These are phyloP conservation scores for Musa troglodytarum DNA, from an alignment of 176 grass and related monocot species.

Conservation along the genomic window DNA sequence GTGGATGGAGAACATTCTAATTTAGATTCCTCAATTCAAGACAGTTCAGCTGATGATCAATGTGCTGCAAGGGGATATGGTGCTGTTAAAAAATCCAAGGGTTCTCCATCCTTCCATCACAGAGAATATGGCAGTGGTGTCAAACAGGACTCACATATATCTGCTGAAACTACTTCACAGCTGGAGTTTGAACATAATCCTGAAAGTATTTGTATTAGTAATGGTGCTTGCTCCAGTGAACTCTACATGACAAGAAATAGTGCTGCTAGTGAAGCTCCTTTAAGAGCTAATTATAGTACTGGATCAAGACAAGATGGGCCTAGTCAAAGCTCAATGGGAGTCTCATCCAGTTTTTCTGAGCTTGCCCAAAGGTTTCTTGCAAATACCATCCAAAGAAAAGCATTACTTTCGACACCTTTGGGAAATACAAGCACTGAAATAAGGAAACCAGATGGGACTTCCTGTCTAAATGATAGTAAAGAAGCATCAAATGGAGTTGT, in stretches of 20 bases:
- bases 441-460: background rate
- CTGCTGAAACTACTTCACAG: slow-evolving; percentile 19
- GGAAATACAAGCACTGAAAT: slow-evolving; percentile 16
- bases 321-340: slow-evolving; percentile 6
- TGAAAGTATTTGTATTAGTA: slow-evolving; percentile 23
- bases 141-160: slow-evolving; percentile 26
- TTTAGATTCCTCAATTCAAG: slow-evolving; percentile 26
- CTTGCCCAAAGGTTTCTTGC: slow-evolving; percentile 93
- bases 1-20: slow-evolving; percentile 28
- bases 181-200: slow-evolving; percentile 42
- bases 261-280: slow-evolving; percentile 23
- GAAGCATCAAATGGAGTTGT: slow-evolving; percentile 18
- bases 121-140: slow-evolving; percentile 20
- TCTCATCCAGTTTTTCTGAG: slow-evolving; percentile 85
- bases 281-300: background rate
- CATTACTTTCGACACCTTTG: slow-evolving; percentile 33
- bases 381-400: slow-evolving; percentile 83
- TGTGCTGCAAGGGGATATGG: slow-evolving; percentile 22
- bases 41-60: slow-evolving; percentile 23
- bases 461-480: background rate
- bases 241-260: slow-evolving; percentile 31
- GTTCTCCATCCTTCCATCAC: slow-evolving; percentile 28
- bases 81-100: slow-evolving; percentile 30
- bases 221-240: slow-evolving; percentile 12
- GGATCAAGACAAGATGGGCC: background rate